Conservation (phyloP, 2,329 filamentous ascomycete genomes). For the Diaporthe vaccinii region DNA sequence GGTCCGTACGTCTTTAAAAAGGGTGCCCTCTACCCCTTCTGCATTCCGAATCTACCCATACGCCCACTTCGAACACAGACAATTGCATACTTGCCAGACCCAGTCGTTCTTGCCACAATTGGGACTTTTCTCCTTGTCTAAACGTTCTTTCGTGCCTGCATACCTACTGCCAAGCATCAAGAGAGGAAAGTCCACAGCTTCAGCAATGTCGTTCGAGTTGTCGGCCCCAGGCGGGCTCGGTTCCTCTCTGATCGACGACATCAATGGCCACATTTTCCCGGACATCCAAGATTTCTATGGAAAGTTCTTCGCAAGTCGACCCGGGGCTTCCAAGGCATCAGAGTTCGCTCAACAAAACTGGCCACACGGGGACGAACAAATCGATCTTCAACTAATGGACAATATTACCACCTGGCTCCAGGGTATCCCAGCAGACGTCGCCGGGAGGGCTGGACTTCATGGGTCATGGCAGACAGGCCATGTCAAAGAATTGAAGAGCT, state of each 20-base stretch:
- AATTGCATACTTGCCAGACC: no score
- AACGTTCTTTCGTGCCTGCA: no score
- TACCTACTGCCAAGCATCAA: not conserved
- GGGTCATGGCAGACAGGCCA: not conserved
- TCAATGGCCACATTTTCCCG: not conserved
- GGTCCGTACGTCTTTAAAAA: no score
- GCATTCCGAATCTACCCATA: no score
- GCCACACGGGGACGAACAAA: not conserved
- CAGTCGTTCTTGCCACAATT: no score
- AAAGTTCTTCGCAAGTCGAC: not conserved
- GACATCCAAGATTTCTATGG: not conserved
- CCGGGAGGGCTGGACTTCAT: not conserved
- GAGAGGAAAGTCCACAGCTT: not conserved
- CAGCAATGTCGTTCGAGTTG: not conserved
- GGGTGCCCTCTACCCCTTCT: no score
- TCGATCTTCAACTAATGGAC: not conserved
- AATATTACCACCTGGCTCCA: not conserved
- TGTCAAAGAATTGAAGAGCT: not conserved
- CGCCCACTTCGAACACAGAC: no score
- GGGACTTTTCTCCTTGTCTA: no score
- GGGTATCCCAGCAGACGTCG: not conserved
- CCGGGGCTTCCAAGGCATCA: not conserved
- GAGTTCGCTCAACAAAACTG: not conserved
- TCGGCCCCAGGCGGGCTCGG: not conserved
- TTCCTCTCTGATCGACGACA: not conserved